These are phyloP conservation scores for Populus davidiana DNA, from an alignment of 345 rosid genomes.

Conservation along the genomic window DNA sequence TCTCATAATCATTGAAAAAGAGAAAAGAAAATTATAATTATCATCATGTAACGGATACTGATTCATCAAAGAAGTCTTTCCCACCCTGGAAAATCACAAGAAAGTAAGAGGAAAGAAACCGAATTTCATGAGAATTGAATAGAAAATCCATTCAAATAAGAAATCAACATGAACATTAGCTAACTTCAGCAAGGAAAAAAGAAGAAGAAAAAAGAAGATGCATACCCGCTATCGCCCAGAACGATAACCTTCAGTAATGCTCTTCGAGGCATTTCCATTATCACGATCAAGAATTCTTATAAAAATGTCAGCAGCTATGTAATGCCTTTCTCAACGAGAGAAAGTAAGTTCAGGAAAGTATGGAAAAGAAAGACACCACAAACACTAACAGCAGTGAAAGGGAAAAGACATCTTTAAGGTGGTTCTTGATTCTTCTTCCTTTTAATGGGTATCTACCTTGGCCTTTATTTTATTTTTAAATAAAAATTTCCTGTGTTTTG, in stretches of 20 bases:
- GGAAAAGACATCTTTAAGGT: constrained; percentile 8
- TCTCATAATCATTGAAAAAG: not conserved
- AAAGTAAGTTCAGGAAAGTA: not conserved
- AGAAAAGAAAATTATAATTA: not conserved
- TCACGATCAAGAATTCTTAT: not conserved
- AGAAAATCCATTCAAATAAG: not conserved
- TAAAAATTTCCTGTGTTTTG: not conserved
- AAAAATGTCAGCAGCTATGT: not conserved
- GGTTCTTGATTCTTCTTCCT: constrained; percentile 35
- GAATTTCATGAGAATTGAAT: not conserved
- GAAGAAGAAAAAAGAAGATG: not conserved
- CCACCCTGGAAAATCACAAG: constrained; percentile 54
- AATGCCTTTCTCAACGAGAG: not conserved
- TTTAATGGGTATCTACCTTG: not conserved
- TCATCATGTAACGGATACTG: constrained; percentile 55
- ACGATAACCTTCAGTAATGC: constrained; percentile 80
- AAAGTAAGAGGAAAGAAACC: not conserved
- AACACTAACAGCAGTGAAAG: not conserved
- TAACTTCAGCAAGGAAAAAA: not conserved
- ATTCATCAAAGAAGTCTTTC: constrained; percentile 88
- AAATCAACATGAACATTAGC: not conserved
- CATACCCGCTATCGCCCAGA: constrained; percentile 86
- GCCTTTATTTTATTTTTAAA: not conserved
- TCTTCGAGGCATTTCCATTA: constrained; percentile 51
- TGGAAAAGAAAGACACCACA: not conserved